Percentiles rank a stretch among this genome's conserved stretches.
Evolutionary conservation across 108 stramenopile genomes (phyloP).

Genomic region (Bacterosira constricta): DNA sequence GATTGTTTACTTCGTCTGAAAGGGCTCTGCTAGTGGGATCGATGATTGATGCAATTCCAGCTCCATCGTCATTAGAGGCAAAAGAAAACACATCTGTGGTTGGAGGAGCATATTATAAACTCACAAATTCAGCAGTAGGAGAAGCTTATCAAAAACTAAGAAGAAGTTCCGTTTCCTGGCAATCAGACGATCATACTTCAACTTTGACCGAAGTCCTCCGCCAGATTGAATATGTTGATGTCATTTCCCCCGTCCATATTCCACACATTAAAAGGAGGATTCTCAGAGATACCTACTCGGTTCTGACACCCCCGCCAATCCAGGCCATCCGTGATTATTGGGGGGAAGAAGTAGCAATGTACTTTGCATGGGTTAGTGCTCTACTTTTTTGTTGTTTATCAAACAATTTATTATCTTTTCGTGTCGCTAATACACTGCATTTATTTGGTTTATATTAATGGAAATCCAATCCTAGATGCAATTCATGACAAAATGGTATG

Average conservation of each 20-base stretch:
- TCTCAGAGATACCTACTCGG: conserved; percentile 32
- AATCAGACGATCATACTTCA: conserved; percentile 1
- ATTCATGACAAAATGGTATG: conserved; percentile 55
- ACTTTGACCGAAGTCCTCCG: conserved; percentile 33
- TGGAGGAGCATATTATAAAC: too few relatives aligned
- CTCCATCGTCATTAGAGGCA: too few relatives aligned
- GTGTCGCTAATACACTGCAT: too few relatives aligned
- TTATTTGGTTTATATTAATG: too few relatives aligned
- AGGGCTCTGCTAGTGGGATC: conserved; percentile 41
- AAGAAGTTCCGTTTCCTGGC: neutral
- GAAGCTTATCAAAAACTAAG: too few relatives aligned
- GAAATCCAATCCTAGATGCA: too few relatives aligned
- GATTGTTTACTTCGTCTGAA: conserved; percentile 56
- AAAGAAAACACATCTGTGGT: too few relatives aligned
- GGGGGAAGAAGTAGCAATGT: conserved; percentile 67
- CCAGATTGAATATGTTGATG: conserved; percentile 51
- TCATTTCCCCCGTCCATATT: conserved; percentile 53
- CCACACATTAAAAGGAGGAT: conserved; percentile 35
- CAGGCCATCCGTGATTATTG: conserved; percentile 63
- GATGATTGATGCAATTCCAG: conserved; percentile 47
- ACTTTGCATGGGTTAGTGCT: conserved; percentile 84
- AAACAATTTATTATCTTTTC: too few relatives aligned
- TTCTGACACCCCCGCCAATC: conserved; percentile 42
- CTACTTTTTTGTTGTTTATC: too few relatives aligned
- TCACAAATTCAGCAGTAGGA: too few relatives aligned